Evolutionary conservation across 305 asterid genomes (phyloP), one percentile per base, ranked within the genome.

Genomic region (Fraxinus baroniana): DNA sequence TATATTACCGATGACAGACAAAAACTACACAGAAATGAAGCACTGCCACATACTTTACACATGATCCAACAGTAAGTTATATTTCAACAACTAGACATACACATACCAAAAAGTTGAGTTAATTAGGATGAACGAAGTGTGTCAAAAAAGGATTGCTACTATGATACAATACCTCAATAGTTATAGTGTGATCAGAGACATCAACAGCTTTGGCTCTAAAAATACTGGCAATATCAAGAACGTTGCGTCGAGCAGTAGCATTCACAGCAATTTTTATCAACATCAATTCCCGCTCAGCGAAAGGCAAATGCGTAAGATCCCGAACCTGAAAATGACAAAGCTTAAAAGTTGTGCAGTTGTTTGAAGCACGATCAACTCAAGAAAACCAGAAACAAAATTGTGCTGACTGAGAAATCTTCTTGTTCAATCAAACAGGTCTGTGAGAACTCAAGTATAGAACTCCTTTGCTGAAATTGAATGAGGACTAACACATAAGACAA

Each of bases 131-230:
- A 49, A 78, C 4, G 41, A 41, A 62, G 80, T 73, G 18, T 37
- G 36, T 49, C 18, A 55, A 7, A 55, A 24, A 75, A 83, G 84
- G 26, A 55, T 39, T 64, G 84, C 32, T 74, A 13, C 62, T 36
- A 81, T 15, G 79, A 83, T 41, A 83, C 73, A 30, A 74, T 86
- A 91, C 98, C 98, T 93, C 97, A 5, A 95, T 95, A 79, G 98
- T 95, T 71, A 93, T 91, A 76, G 98, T 95, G 88, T 93, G 98
- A 87, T 92, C 98, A 82, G 98, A 95, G 79, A 95, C 97, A 86
- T 95, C 98, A 85, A 94, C 95, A 81, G 98, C 97, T 87, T 91
- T 95, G 78, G 98, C 98, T 87, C 98, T 91, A 87, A 95, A 95
- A 85, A 93, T 95, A 89, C 98, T 95, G 55, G 98, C 98, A 84